Conservation (phyloP, 208 protist species). For the Trypanosoma avium region DNA sequence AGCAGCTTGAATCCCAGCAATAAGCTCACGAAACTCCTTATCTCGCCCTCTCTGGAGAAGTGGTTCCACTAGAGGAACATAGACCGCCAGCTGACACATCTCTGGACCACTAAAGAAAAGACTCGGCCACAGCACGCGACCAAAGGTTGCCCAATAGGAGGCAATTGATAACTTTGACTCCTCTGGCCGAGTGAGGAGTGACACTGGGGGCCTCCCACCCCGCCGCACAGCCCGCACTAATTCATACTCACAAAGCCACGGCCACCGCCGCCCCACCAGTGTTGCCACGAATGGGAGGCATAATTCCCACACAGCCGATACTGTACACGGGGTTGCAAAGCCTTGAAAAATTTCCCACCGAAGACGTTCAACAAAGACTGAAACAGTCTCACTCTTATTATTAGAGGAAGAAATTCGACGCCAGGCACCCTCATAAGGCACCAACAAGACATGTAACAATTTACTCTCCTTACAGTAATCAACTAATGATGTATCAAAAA, state of each 20-base stretch:
- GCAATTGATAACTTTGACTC: slow-evolving; percentile 37
- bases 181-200: slow-evolving; percentile 46
- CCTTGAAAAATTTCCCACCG: slow-evolving; percentile 37
- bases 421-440: slow-evolving; percentile 17
- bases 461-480: slow-evolving; percentile 32
- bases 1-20: slow-evolving; percentile 25
- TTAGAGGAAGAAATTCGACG: neutral
- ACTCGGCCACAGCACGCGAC: slow-evolving; percentile 49
- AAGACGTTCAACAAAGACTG: slow-evolving; percentile 10
- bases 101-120: slow-evolving; percentile 56
- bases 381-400: neutral
- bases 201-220: slow-evolving; percentile 33
- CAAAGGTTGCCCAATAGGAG: slow-evolving; percentile 69
- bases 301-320: slow-evolving; percentile 33
- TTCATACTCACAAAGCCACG: slow-evolving; percentile 53
- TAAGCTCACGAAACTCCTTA: slow-evolving; percentile 17
- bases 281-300: slow-evolving; percentile 25
- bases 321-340: slow-evolving; percentile 30
- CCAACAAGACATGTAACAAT: slow-evolving; percentile 34
- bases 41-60: slow-evolving; percentile 1
- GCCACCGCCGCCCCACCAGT: slow-evolving; percentile 51
- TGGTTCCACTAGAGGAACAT: slow-evolving; percentile 42
- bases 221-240: slow-evolving; percentile 37
- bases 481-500: slow-evolving; percentile 30
- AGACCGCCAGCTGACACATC: slow-evolving; percentile 69